Conservation (phyloP, 257 asterid species). For the Ilex asprella region DNA sequence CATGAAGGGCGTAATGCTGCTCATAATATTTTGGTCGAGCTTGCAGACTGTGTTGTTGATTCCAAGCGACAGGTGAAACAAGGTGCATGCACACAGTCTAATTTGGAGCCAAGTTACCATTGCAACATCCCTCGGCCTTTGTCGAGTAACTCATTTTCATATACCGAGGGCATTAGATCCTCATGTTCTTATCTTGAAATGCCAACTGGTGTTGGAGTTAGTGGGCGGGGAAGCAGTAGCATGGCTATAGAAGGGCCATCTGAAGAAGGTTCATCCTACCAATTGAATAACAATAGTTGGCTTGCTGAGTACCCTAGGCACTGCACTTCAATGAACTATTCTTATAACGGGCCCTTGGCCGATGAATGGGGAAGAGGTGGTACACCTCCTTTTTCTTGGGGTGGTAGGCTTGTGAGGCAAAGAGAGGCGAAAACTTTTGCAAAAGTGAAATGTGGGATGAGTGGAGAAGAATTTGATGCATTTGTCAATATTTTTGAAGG, state of each 20-base stretch:
- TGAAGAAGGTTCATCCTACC: slow-evolving; percentile 82
- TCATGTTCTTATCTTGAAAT: slow-evolving; percentile 56
- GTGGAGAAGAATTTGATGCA: slow-evolving; percentile 78
- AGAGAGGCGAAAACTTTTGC: slow-evolving; percentile 68
- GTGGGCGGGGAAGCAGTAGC: slow-evolving; percentile 40
- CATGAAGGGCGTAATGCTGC: slow-evolving; percentile 42
- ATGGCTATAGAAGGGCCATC: slow-evolving; percentile 86
- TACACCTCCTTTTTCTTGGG: slow-evolving; percentile 78
- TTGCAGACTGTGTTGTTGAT: slow-evolving; percentile 57
- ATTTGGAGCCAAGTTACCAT: slow-evolving; percentile 38
- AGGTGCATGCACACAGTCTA: slow-evolving; percentile 33
- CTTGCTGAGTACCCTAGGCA: slow-evolving; percentile 65
- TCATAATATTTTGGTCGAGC: slow-evolving; percentile 60
- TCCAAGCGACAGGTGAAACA: slow-evolving; percentile 34
- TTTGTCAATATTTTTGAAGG: slow-evolving; percentile 81
- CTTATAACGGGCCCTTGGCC: slow-evolving; percentile 51
- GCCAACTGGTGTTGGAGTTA: slow-evolving; percentile 36
- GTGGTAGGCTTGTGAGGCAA: slow-evolving; percentile 84
- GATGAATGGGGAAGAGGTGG: slow-evolving; percentile 82
- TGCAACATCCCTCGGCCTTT: slow-evolving; percentile 43
- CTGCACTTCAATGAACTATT: slow-evolving; percentile 49
- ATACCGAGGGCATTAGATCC: slow-evolving; percentile 35
- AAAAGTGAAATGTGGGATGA: slow-evolving; percentile 60
- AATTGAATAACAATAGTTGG: slow-evolving; percentile 58
- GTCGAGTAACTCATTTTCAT: slow-evolving; percentile 34